These are phyloP conservation scores for Delphinella strobiligena DNA, from an alignment of 2,329 filamentous ascomycete species.

Conservation along the genomic window DNA sequence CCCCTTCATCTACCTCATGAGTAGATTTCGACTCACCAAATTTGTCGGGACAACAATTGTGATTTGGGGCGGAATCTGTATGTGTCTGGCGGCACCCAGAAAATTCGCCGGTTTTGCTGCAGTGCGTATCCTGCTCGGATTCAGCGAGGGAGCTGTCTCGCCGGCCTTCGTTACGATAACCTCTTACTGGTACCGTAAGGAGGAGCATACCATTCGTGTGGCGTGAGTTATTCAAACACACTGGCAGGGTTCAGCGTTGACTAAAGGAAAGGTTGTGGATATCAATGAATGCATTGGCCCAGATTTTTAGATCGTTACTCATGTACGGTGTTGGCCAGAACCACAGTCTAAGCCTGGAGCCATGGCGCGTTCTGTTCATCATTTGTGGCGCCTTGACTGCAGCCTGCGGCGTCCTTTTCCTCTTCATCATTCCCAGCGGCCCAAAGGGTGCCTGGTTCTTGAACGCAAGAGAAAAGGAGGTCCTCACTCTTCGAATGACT, in stretches of 20 bases:
- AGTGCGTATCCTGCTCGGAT: slow-evolving; percentile 27
- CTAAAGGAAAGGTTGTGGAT: slow-evolving; percentile 23
- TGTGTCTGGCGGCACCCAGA: slow-evolving; percentile 20
- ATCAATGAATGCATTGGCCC: slow-evolving; percentile 35
- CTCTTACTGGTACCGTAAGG: slow-evolving; percentile 12
- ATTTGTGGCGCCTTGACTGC: slow-evolving; percentile 38
- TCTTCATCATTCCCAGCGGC: slow-evolving; percentile 34
- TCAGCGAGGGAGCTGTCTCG: slow-evolving; percentile 35
- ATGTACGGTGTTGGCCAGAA: slow-evolving; percentile 41
- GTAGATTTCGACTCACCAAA: slow-evolving; percentile 35
- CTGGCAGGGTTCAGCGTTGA: not conserved
- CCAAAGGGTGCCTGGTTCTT: slow-evolving; percentile 40
- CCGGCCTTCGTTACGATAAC: slow-evolving; percentile 38
- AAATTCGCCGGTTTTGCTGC: slow-evolving; percentile 25
- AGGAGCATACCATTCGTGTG: not conserved
- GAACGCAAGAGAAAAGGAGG: slow-evolving; percentile 28
- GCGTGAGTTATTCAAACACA: not conserved
- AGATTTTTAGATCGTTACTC: slow-evolving; percentile 34
- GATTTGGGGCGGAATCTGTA: slow-evolving; percentile 23
- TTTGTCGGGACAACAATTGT: slow-evolving; percentile 34
- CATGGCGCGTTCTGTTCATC: slow-evolving; percentile 39
- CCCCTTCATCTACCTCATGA: slow-evolving; percentile 42
- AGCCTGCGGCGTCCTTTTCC: slow-evolving; percentile 33
- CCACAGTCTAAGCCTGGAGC: slow-evolving; percentile 23
- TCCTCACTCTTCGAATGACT: slow-evolving; percentile 27